A percentile compares a stretch with the other conserved stretches of the same genome.
These are phyloP conservation scores for Mollisiaceae sp. DNA, from an alignment of 2,329 filamentous ascomycete species.

Conservation along the genomic window DNA sequence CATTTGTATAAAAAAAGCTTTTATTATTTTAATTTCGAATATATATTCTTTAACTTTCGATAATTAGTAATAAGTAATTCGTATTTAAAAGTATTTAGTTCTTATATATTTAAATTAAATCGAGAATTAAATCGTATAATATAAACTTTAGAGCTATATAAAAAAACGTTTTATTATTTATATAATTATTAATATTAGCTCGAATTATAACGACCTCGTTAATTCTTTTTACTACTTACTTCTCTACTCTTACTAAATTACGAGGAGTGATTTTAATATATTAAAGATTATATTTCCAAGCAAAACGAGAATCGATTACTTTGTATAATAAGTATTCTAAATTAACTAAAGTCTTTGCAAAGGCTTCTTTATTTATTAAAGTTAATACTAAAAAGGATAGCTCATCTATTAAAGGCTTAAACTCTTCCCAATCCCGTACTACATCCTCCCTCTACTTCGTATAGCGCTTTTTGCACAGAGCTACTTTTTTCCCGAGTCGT, in stretches of 20 bases:
- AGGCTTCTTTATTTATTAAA: slow-evolving; percentile 17
- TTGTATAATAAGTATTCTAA: slow-evolving; percentile 13
- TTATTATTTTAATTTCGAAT: slow-evolving; percentile 8
- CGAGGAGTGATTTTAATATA: too few relatives aligned
- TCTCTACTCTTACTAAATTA: too few relatives aligned
- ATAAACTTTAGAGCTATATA: slow-evolving; percentile 14
- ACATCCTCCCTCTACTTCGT: slow-evolving; percentile 2
- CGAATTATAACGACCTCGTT: slow-evolving; percentile 5
- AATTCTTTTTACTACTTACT: not conserved
- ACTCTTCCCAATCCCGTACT: slow-evolving; percentile 1
- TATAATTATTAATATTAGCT: slow-evolving; percentile 16
- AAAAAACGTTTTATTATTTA: slow-evolving; percentile 7
- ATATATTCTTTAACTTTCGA: not conserved
- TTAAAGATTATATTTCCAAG: slow-evolving; percentile 2
- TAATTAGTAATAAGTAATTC: not conserved
- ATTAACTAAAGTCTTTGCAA: slow-evolving; percentile 17
- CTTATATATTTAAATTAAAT: not conserved
- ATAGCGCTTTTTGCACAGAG: slow-evolving; percentile 14
- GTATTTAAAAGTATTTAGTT: not conserved
- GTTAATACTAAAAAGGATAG: slow-evolving; percentile 16
- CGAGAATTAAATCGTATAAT: slow-evolving; percentile 18
- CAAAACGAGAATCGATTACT: slow-evolving; percentile 11
- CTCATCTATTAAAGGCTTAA: slow-evolving; percentile 10
- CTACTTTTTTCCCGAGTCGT: slow-evolving; percentile 21
- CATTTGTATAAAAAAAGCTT: too few relatives aligned